Percentiles rank a stretch among this genome's conserved stretches.
Conservation (phyloP, 1,139 yeast genomes). For the Petasospora rhodanensis region DNA sequence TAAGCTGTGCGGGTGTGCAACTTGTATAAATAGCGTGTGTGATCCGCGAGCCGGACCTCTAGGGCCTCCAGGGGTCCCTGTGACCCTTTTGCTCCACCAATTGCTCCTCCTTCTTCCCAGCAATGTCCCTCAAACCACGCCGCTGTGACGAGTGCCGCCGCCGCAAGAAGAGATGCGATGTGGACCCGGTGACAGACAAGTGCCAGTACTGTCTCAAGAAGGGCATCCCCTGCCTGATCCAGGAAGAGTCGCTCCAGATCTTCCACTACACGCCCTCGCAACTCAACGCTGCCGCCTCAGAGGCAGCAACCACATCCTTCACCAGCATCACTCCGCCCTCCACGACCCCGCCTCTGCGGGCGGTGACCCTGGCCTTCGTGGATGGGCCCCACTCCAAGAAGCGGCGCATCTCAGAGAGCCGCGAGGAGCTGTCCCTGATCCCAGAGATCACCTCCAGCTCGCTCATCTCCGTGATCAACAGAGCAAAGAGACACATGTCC, state of each 20-base stretch:
- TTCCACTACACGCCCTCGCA: constrained; percentile 9
- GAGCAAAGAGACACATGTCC: constrained; percentile 5
- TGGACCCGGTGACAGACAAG: background rate
- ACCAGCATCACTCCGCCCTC: too few species aligned
- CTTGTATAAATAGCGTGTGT: too few species aligned
- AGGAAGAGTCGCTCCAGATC: constrained; percentile 10
- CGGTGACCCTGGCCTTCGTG: too few species aligned
- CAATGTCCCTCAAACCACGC: constrained; percentile 4
- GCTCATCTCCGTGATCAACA: constrained; percentile 10
- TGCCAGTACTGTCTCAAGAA: constrained; percentile 11
- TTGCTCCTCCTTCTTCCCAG: too few species aligned
- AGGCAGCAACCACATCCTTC: too few species aligned
- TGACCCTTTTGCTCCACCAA: too few species aligned
- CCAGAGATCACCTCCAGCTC: constrained; percentile 7
- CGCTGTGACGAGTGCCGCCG: constrained; percentile 13
- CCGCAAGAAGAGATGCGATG: constrained; percentile 8
- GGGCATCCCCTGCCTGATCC: constrained; percentile 7
- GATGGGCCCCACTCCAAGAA: too few species aligned
- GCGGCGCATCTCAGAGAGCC: background rate
- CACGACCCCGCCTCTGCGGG: too few species aligned
- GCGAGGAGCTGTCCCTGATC: background rate
- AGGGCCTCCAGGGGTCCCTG: too few species aligned
- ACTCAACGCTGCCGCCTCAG: too few species aligned
- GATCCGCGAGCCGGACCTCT: too few species aligned
- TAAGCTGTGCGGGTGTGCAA: too few species aligned